Conservation (phyloP, 345 rosid species). For the Bretschneidera sinensis region DNA sequence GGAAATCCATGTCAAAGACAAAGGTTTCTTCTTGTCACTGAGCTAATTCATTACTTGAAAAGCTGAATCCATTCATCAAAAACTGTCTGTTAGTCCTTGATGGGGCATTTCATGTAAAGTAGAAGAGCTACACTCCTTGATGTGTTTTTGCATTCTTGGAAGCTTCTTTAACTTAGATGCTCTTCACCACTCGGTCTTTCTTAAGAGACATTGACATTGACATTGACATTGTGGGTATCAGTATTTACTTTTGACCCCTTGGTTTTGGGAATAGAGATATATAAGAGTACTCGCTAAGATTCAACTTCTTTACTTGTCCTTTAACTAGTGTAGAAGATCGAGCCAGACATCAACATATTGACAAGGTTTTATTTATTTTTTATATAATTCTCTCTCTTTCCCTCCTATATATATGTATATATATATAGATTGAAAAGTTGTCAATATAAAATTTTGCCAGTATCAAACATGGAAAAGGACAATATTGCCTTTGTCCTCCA, state of each 20-base stretch:
- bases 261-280: constrained; percentile 6
- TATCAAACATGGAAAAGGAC: constrained; percentile 1
- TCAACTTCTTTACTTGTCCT: constrained; percentile 34
- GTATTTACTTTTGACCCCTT: background rate
- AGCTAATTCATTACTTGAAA: constrained; percentile 19
- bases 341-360: constrained; percentile 22
- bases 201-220: background rate
- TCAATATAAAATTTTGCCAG: background rate
- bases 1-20: constrained; percentile 29
- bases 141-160: constrained; percentile 39
- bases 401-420: too few relatives aligned
- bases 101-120: constrained; percentile 16
- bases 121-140: constrained; percentile 8
- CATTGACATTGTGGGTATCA: constrained; percentile 14
- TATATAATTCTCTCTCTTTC: too few relatives aligned
- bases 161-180: constrained; percentile 35
- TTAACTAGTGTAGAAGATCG: constrained; percentile 4
- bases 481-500: constrained; percentile 1
- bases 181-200: constrained; percentile 8
- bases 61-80: constrained; percentile 31
- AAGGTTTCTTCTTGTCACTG: constrained; percentile 17
- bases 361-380: constrained; percentile 14
- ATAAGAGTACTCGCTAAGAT: constrained; percentile 15
- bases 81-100: constrained; percentile 39
- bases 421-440: too few relatives aligned